phyloP scores from a whole-genome alignment of 2,329 filamentous ascomycete genomes.

The Sodiomyces alkalinus region DNA sequence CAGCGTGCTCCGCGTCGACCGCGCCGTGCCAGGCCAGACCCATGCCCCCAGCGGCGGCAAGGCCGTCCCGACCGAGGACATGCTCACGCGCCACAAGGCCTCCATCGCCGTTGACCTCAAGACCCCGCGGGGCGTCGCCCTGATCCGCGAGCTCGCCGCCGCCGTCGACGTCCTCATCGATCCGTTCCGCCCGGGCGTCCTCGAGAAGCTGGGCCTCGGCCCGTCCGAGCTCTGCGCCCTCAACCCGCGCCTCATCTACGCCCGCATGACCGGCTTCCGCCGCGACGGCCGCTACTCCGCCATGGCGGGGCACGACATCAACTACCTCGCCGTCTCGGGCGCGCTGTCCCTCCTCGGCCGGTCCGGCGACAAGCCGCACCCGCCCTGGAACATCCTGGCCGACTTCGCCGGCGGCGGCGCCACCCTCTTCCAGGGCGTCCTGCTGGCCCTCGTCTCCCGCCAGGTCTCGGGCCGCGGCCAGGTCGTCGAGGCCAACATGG shows the following conservation, averaged over 20 bases:
- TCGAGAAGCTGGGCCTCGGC: conserved; percentile 69
- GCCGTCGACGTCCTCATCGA: conserved; percentile 73
- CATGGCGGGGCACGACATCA: conserved; percentile 95
- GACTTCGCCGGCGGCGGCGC: conserved; percentile 88
- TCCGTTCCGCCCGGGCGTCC: conserved; percentile 79
- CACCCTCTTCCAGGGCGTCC: conserved; percentile 64
- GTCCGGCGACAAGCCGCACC: conserved; percentile 51
- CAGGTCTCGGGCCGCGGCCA: conserved; percentile 55
- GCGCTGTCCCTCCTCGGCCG: conserved; percentile 64
- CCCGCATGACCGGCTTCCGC: conserved; percentile 78
- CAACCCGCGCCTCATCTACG: conserved; percentile 68
- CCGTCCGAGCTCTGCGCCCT: conserved; percentile 49
- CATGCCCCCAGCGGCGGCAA: conserved; percentile 18
- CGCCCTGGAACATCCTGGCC: conserved; percentile 71
- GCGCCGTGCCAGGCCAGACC: conserved; percentile 28
- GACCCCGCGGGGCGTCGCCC: conserved; percentile 39
- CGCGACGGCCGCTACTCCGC: conserved; percentile 69
- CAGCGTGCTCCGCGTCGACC: conserved; percentile 75
- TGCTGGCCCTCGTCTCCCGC: conserved; percentile 62
- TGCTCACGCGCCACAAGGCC: conserved; percentile 65
- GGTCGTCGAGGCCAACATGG: conserved; percentile 94
- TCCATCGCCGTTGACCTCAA: conserved; percentile 75
- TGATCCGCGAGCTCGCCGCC: conserved; percentile 51
- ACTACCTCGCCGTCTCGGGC: conserved; percentile 83
- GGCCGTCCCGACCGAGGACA: conserved; percentile 44